Conservation (phyloP, 2,329 filamentous ascomycete species). For the Bipolaris sorokiniana region DNA sequence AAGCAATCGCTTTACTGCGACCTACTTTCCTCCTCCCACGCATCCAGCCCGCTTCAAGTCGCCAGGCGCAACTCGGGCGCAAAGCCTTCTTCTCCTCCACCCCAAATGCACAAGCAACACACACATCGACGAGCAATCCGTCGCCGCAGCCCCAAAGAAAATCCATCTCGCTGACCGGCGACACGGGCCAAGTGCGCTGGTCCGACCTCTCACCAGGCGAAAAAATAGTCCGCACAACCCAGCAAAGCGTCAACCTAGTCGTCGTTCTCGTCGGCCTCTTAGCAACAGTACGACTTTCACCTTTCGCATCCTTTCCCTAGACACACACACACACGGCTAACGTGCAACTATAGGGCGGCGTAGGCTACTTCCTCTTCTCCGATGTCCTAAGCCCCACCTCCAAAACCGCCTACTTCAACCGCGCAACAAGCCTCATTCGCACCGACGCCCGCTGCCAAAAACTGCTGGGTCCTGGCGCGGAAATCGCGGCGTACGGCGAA, state of each 20-base stretch:
- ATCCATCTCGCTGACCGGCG: constrained; percentile 82
- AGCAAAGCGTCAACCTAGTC: constrained; percentile 88
- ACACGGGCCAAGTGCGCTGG: constrained; percentile 85
- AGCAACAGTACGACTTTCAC: constrained; percentile 67
- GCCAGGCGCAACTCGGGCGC: constrained; percentile 18
- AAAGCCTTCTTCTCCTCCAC: constrained; percentile 40
- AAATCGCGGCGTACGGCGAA: constrained; percentile 83
- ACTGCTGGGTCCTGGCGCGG: constrained; percentile 73
- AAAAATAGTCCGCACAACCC: constrained; percentile 82
- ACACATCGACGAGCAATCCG: constrained; percentile 31
- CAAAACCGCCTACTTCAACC: constrained; percentile 87
- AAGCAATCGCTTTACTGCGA: constrained; percentile 40
- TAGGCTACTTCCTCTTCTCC: constrained; percentile 57
- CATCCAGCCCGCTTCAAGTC: constrained; percentile 19
- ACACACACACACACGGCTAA: constrained; percentile 11
- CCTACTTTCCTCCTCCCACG: constrained; percentile 33
- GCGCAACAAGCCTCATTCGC: constrained; percentile 79
- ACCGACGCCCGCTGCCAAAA: constrained; percentile 72
- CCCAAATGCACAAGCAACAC: constrained; percentile 33
- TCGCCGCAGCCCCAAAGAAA: constrained; percentile 62
- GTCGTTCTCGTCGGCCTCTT: constrained; percentile 76
- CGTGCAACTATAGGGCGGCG: constrained; percentile 65
- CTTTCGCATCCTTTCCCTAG: too few relatives aligned
- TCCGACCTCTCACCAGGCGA: constrained; percentile 74
- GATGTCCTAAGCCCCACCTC: constrained; percentile 65